A percentile compares a stretch with the other conserved stretches of the same genome.
Conservation (phyloP, 371 early-diverging fungal species). For the Apophysomyces sp. region DNA sequence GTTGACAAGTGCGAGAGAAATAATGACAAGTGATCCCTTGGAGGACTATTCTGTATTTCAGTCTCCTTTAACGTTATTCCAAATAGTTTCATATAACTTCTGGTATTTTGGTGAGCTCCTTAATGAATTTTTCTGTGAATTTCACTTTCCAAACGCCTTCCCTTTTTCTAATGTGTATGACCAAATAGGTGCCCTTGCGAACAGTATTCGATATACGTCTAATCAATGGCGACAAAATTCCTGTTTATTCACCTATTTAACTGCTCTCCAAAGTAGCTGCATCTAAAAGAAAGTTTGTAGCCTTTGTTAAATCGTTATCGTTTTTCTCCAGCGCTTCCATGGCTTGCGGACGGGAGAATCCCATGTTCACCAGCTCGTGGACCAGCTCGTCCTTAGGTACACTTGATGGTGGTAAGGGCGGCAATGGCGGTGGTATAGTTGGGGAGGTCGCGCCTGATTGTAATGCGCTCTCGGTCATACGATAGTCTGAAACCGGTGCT, state of each 20-base stretch:
- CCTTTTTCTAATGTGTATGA: background rate
- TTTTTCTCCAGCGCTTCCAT: constrained; percentile 78
- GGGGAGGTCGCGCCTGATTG: background rate
- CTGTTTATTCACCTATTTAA: background rate
- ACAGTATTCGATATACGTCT: background rate
- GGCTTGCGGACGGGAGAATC: constrained; percentile 75
- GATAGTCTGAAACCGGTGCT: constrained; percentile 14
- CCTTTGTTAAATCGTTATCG: constrained; percentile 74
- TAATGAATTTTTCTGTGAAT: too few species aligned
- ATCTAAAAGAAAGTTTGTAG: constrained; percentile 81
- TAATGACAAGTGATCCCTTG: too few species aligned
- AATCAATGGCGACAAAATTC: background rate
- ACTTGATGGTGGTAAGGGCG: constrained; percentile 35
- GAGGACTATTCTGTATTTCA: too few species aligned
- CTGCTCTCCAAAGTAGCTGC: background rate
- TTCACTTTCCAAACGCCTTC: too few species aligned
- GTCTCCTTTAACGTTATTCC: too few species aligned
- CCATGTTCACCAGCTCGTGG: constrained; percentile 72
- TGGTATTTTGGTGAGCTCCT: too few species aligned
- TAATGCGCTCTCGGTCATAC: background rate
- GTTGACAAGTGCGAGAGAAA: too few species aligned
- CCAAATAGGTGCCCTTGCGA: background rate
- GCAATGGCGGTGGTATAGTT: constrained; percentile 28
- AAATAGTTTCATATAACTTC: too few species aligned
- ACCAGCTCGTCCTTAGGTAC: constrained; percentile 18